Base-by-base conservation (phyloP, 2,329 filamentous ascomycete genomes). In the Cercospora janseana region DNA sequence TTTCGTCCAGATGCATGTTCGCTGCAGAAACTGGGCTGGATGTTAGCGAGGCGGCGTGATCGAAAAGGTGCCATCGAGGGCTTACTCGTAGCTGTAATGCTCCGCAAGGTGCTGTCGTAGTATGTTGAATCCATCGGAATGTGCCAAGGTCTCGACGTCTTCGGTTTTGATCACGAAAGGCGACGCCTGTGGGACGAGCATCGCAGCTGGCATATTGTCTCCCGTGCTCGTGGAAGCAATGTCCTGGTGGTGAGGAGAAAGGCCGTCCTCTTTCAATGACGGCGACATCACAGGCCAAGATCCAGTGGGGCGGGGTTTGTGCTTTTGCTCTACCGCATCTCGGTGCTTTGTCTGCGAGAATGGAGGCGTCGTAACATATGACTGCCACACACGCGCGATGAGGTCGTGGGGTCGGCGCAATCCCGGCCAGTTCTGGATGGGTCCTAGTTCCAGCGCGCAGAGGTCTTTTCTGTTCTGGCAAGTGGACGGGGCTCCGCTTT, bases 11-110 rank as follows among this genome's bases (percentile, higher is more conserved):
- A 56, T 7, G 61, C 52, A 54, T 78, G 75, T 10, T 65, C 50
- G 24, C 63, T 49, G 65, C 75, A 78, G 54, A 77, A 74, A 51
- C 73, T 75, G 56, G 3, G n/a, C 69, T 29, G 73, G 50, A 75
- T 73, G 2, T 75, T 75, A n/a, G 49, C 6, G 35, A 9, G 21
- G 26, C 23, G 35, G 12, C 20, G 35, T 47, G 24, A 18, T 32
- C 4, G 38, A 13, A 23, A 34, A 20, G 45, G 7, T 57, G 8
- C 28, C 15, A 23, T 28, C 16, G 42, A 8, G 12, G 23, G 59
- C 58, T 34, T 56, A 70, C 69, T 61, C 69, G 64, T 72, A 70
- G 51, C 46, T 56, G 35, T 68, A 69, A 51, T 70, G 66, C 26
- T 64, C 59, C 1, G 70, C 66, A 6, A 77, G 67, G 55, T 71